Percentiles rank a stretch among this genome's conserved stretches.
Evolutionary conservation across 768 basidiomycete genomes (phyloP).

Genomic region (Tylopilus intermedius): DNA sequence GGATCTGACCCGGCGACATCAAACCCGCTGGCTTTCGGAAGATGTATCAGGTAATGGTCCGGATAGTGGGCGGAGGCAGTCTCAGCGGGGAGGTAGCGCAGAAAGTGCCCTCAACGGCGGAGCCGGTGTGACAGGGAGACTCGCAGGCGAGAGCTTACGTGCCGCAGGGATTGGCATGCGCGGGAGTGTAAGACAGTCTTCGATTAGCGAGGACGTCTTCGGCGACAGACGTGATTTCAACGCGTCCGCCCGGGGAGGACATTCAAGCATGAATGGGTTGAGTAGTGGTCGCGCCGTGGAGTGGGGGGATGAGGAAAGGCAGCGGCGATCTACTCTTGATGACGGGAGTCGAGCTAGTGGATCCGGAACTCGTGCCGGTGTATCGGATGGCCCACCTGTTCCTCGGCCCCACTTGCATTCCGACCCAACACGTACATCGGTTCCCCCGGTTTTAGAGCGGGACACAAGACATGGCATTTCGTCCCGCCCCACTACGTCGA

Average conservation of each 20-base stretch:
- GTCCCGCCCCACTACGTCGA: slow-evolving; percentile 49
- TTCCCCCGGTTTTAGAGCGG: slow-evolving; percentile 15
- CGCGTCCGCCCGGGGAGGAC: slow-evolving; percentile 15
- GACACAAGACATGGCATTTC: slow-evolving; percentile 16
- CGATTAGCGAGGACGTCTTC: slow-evolving; percentile 36
- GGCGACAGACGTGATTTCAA: slow-evolving; percentile 18
- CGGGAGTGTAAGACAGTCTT: slow-evolving; percentile 24
- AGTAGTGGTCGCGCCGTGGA: slow-evolving; percentile 13
- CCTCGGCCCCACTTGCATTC: slow-evolving; percentile 24
- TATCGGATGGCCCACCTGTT: slow-evolving; percentile 11
- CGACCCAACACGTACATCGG: slow-evolving; percentile 21
- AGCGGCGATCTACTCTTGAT: slow-evolving; percentile 12
- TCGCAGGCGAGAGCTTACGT: slow-evolving; percentile 64
- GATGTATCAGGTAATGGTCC: slow-evolving; percentile 33
- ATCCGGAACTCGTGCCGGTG: slow-evolving; percentile 20
- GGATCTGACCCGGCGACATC: slow-evolving; percentile 45
- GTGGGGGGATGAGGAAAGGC: slow-evolving; percentile 25
- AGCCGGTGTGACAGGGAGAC: slow-evolving; percentile 41
- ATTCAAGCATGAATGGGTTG: slow-evolving; percentile 8
- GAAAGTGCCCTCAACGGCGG: slow-evolving; percentile 54
- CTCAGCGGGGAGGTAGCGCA: slow-evolving; percentile 59
- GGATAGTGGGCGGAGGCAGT: slow-evolving; percentile 47
- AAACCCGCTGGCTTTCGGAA: slow-evolving; percentile 51
- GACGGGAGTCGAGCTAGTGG: slow-evolving; percentile 23
- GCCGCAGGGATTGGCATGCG: slow-evolving; percentile 61